These are phyloP conservation scores for Ganoderma lingzhi DNA, from an alignment of 1,284 basidiomycete species.

Conservation along the genomic window DNA sequence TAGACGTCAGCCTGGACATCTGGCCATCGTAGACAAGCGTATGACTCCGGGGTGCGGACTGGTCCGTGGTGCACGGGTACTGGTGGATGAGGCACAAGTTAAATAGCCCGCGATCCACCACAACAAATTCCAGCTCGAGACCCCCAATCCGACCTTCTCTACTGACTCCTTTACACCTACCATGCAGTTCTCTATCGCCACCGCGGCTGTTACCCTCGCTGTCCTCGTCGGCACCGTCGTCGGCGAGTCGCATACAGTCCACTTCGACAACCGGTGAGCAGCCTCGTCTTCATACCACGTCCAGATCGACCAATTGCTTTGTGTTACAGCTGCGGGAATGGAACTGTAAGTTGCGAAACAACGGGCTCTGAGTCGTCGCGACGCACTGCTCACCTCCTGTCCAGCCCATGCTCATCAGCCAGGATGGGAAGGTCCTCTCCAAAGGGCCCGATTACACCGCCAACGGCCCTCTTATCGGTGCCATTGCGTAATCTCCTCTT, in stretches of 20 bases:
- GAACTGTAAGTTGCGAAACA: conserved; percentile 41
- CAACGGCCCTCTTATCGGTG: conserved; percentile 39
- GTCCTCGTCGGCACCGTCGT: conserved; percentile 38
- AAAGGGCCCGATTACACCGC: conserved; percentile 44
- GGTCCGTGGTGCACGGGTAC: neutral
- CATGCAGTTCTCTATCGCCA: conserved; percentile 44
- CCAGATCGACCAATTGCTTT: neutral
- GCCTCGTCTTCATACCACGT: neutral
- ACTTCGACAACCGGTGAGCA: conserved; percentile 47
- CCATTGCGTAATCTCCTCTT: conserved; percentile 43
- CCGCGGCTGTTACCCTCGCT: conserved; percentile 36
- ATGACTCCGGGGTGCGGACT: neutral
- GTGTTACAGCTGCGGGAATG: conserved; percentile 44
- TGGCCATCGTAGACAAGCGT: neutral
- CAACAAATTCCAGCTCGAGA: neutral
- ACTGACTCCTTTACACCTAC: neutral
- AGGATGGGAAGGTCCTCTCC: conserved; percentile 42
- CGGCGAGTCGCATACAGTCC: conserved; percentile 47
- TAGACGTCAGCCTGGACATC: neutral
- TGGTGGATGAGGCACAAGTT: neutral
- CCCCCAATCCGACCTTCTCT: neutral
- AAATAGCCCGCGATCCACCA: neutral
- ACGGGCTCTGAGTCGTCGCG: neutral
- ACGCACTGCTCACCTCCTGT: neutral
- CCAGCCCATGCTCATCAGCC: conserved; percentile 45